Conservation (phyloP, 2,329 filamentous ascomycete genomes). For the Chaetomium sp. region DNA sequence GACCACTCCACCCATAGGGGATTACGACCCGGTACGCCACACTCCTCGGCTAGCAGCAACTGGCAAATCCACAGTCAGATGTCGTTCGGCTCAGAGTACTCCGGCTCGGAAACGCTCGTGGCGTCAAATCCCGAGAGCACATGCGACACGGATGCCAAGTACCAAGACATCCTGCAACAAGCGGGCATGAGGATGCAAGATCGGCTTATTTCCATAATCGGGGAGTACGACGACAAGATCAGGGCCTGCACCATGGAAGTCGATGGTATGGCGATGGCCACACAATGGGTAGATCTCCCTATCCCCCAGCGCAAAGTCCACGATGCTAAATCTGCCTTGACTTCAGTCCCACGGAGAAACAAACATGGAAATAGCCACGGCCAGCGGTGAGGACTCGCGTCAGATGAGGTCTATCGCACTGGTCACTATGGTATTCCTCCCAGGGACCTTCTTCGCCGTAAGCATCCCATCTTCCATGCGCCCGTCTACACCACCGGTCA, state of each 20-base stretch:
- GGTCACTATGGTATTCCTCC: slow-evolving; percentile 46
- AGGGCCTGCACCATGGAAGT: slow-evolving; percentile 27
- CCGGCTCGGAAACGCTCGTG: not conserved
- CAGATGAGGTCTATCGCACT: slow-evolving; percentile 45
- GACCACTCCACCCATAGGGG: too few relatives aligned
- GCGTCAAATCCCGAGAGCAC: not conserved
- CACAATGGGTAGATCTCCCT: slow-evolving; percentile 23
- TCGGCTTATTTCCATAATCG: slow-evolving; percentile 21
- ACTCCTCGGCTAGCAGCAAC: too few relatives aligned
- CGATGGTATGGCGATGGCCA: slow-evolving; percentile 28
- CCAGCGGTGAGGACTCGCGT: slow-evolving; percentile 20
- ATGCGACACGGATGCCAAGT: not conserved
- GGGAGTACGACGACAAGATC: slow-evolving; percentile 29
- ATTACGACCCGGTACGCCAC: too few relatives aligned
- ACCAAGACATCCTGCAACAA: not conserved
- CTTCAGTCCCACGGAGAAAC: slow-evolving; percentile 22
- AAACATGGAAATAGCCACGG: slow-evolving; percentile 27
- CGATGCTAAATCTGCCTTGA: not conserved
- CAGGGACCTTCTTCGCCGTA: slow-evolving; percentile 45
- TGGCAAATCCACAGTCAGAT: too few relatives aligned
- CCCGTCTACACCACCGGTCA: not conserved
- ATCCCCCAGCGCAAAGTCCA: too few relatives aligned
- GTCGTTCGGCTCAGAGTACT: too few relatives aligned
- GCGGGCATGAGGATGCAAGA: slow-evolving; percentile 25
- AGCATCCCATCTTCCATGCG: not conserved